Evolutionary conservation across 495 filamentous ascomycete genomes (phyloP).

Genomic region (Penicillium simplicissimum): DNA sequence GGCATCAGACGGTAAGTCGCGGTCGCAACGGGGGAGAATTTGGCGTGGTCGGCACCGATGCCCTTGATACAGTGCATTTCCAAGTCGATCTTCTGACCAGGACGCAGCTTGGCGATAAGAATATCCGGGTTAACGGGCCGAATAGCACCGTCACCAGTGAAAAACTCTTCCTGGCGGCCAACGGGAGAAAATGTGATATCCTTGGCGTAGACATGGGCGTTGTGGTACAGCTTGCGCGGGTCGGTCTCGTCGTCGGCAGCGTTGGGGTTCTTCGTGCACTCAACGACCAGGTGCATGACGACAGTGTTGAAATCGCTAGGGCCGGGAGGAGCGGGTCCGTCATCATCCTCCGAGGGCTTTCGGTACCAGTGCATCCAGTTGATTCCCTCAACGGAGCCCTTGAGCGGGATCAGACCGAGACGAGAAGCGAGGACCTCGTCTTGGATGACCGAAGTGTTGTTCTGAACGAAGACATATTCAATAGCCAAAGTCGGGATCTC

Average conservation of each 20-base stretch:
- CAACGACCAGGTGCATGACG: slow-evolving; percentile 65
- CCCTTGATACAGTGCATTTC: slow-evolving; percentile 91
- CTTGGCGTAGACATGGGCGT: slow-evolving; percentile 83
- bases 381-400: slow-evolving; percentile 71
- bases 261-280: slow-evolving; percentile 74
- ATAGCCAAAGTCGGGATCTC: slow-evolving; percentile 95
- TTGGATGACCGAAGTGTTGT: slow-evolving; percentile 96
- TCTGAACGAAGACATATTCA: slow-evolving; percentile 83
- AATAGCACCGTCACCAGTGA: slow-evolving; percentile 64
- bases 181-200: slow-evolving; percentile 74
- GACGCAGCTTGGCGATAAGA: slow-evolving; percentile 89
- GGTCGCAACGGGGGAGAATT: slow-evolving; percentile 95
- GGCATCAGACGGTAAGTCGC: slow-evolving; percentile 90
- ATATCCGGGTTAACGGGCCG: slow-evolving; percentile 86
- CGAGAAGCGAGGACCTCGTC: slow-evolving; percentile 93
- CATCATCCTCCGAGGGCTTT: slow-evolving; percentile 56
- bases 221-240: slow-evolving; percentile 77
- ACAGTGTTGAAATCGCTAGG: slow-evolving; percentile 81
- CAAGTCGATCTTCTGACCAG: slow-evolving; percentile 81
- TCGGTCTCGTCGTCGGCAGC: slow-evolving; percentile 72
- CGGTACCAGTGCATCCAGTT: slow-evolving; percentile 77
- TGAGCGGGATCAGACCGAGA: slow-evolving; percentile 87
- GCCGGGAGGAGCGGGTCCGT: slow-evolving; percentile 41
- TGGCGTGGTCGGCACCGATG: slow-evolving; percentile 91
- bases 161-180: slow-evolving; percentile 70